phyloP scores from a whole-genome alignment of 1,284 basidiomycete species.

The Taiwanofungus camphoratus region DNA sequence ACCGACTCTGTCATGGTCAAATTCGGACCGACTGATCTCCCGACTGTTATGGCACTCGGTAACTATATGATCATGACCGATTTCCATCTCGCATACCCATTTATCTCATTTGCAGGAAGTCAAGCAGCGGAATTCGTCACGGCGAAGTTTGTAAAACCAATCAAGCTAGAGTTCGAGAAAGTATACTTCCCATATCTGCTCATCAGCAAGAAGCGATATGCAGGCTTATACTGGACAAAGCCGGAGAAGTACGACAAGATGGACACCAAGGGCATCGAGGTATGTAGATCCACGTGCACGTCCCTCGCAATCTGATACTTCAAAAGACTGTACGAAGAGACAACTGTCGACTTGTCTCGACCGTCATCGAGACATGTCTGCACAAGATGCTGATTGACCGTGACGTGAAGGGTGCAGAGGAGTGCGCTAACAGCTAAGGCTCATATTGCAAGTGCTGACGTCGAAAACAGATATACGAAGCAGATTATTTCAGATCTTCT shows the following conservation, averaged over 20 bases:
- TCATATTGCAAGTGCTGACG: background rate
- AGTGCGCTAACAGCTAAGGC: slow-evolving; percentile 43
- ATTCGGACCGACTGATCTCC: slow-evolving; percentile 85
- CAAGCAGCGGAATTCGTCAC: slow-evolving; percentile 96
- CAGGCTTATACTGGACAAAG: slow-evolving; percentile 93
- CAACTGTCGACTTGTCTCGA: slow-evolving; percentile 92
- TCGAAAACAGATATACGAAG: slow-evolving; percentile 73
- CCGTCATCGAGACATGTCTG: slow-evolving; percentile 93
- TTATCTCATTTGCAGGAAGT: slow-evolving; percentile 49
- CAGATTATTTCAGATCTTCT: slow-evolving; percentile 88
- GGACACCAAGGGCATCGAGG: slow-evolving; percentile 98
- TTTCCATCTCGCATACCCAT: background rate
- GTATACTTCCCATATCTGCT: slow-evolving; percentile 96
- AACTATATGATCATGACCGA: slow-evolving; percentile 18
- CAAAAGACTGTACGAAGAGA: slow-evolving; percentile 89
- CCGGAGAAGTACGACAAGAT: slow-evolving; percentile 95
- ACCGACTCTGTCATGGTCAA: slow-evolving; percentile 98
- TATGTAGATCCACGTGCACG: slow-evolving; percentile 30
- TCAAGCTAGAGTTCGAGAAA: slow-evolving; percentile 98
- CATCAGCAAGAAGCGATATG: slow-evolving; percentile 97
- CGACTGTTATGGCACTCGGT: slow-evolving; percentile 86
- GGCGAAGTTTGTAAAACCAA: slow-evolving; percentile 85
- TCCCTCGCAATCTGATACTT: slow-evolving; percentile 5
- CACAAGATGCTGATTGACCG: slow-evolving; percentile 95
- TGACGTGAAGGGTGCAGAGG: slow-evolving; percentile 88